Base-by-base conservation (phyloP, 108 stramenopile genomes). In the Nitzschia sp. region DNA sequence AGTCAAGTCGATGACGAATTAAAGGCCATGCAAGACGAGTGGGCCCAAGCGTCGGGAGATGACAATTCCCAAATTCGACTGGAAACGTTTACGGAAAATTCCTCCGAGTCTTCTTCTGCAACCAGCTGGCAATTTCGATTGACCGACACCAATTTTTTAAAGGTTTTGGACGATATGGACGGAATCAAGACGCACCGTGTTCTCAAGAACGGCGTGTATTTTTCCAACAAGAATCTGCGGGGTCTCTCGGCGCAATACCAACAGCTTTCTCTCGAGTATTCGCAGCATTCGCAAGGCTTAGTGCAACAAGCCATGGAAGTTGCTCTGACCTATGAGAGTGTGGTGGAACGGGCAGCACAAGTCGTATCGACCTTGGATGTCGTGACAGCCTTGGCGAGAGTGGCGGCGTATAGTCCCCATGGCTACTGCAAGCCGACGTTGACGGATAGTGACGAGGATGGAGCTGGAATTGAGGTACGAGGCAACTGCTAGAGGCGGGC, bases 181-280 rank as follows among this genome's bases (percentile, higher is more conserved):
- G 72, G 80, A 8, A 83, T 97, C 28, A 65, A 82, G 57, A 76
- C 94, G 29, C 83, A 95, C 63, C 70, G 83, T 9, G 71, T 96
- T 26, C 82, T 97, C 35, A 95, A 97, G 73, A 97, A 97, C 77
- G 98, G 98, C 21, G 96, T 97, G 19, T 94, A 96, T 75, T 97
- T 99, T 75, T 92, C 92, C 42, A 98, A 92, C 24, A 83, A 75
- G 46, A 75, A 64, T 47, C 79, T 98, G 38, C 72, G 72, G 45
- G 74, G 84, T 49, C 60, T 95, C 25, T 87, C 82, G 0, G 63
- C 70, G 30, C 75, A 82, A 29, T 84, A 92, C 56, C 77, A 70
- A 64, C 89, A 91, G 35, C 29, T 89, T 27, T 54, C 76, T 29
- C 48, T 57, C n/a, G 88, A 89, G 51, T 97, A 97, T 74, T 76